Base-by-base conservation (phyloP, 2,329 filamentous ascomycete species). In the Rugonectria rugulosa region DNA sequence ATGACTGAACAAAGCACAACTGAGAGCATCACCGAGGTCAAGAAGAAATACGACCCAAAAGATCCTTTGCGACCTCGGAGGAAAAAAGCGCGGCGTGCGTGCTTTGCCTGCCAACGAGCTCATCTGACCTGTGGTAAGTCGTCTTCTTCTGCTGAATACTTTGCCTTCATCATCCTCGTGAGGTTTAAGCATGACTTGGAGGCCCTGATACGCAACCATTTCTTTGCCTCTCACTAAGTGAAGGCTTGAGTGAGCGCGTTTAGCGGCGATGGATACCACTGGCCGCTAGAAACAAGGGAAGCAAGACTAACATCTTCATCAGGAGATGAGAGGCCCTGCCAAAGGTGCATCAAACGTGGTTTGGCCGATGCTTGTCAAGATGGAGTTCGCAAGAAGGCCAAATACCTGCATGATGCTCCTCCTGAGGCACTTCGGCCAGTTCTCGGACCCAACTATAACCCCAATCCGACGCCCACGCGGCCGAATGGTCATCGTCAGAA, bases 121-220 rank as follows among this genome's bases (percentile, higher is more conserved):
- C 95, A 99, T 83, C 80, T 99, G 73, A 99, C 95, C 63, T 99
- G 95, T 80, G 94, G 95, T 98, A 90, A 84, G 93, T 87, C 61
- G 54, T 45, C 51, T 54, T 63, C 46, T 54, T 38, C 42, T 46
- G 37, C 29, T 11, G 40, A 53, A 53, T 34, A 45, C 24, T 20
- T 29, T 26, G 27, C 31, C 11, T 37, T 23, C 21, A 19, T 41
- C 46, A 44, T 26, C 54, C 45, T 27, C 21, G 57, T 61, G 61
- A 63, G 57, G 29, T 52, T 60, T 32, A 14, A 11, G 12, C 29
- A 32, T 32, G 5, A 8, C 29, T 5, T 32, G 29, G n/a, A 32
- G n/a, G 26, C n/a, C 12, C 29, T 59, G 52, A 21, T 44, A n/a
- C n/a, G n/a, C 45, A 57, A 10, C 43, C 4, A 38, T 23, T 15